A percentile compares a stretch with the other conserved stretches of the same genome.
These are phyloP conservation scores for Chaetomium sp. DNA, from an alignment of 2,329 filamentous ascomycete genomes.

Conservation along the genomic window DNA sequence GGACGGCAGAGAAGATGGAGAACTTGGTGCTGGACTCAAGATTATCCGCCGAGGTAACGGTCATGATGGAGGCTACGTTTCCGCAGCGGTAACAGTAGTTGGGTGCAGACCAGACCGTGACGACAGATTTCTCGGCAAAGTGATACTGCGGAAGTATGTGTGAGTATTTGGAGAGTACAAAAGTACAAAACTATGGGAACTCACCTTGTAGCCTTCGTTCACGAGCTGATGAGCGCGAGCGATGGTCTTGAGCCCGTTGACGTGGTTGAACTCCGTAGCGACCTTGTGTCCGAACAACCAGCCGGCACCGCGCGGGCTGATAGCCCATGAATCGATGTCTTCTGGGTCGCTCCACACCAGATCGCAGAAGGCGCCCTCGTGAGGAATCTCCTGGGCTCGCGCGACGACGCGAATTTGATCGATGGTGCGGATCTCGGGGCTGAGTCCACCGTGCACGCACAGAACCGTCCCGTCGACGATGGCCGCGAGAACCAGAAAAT, in stretches of 20 bases:
- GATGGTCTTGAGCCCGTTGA: constrained; percentile 94
- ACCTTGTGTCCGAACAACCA: constrained; percentile 98
- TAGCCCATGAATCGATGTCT: constrained; percentile 91
- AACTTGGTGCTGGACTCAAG: constrained; percentile 76
- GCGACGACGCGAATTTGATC: constrained; percentile 99
- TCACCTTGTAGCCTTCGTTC: constrained; percentile 94
- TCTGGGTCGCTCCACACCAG: constrained; percentile 98
- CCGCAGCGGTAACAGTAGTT: constrained; percentile 95
- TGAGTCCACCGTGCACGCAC: constrained; percentile 89
- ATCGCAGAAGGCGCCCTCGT: constrained; percentile 97
- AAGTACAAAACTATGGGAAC: too few species aligned
- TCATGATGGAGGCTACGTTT: constrained; percentile 95
- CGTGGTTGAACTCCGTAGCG: constrained; percentile 93
- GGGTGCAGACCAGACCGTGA: constrained; percentile 96
- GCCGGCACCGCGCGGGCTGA: constrained; percentile 90
- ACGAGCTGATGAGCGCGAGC: constrained; percentile 96
- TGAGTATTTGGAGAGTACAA: background rate
- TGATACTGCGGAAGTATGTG: constrained; percentile 57
- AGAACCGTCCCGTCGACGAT: constrained; percentile 98
- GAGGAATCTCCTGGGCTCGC: constrained; percentile 93
- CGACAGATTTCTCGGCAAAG: constrained; percentile 89
- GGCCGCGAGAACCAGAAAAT: constrained; percentile 91
- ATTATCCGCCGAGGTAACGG: constrained; percentile 41
- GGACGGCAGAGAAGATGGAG: constrained; percentile 86
- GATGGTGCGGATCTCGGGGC: constrained; percentile 89